Base-by-base conservation (phyloP, 1,284 basidiomycete genomes). In the Entoloma clypeatum region DNA sequence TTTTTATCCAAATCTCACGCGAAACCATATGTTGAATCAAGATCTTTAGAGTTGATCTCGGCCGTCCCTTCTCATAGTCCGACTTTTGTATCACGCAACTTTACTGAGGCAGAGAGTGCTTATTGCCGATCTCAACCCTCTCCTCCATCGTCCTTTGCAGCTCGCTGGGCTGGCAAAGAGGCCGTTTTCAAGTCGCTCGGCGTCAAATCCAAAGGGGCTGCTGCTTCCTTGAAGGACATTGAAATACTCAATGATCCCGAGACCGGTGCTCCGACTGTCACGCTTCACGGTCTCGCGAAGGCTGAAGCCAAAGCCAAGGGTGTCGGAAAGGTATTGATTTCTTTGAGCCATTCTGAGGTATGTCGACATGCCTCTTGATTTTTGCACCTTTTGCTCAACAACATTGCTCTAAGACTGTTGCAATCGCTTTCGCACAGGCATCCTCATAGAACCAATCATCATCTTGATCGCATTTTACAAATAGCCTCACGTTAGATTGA, bases 181-280 rank as follows among this genome's bases (percentile, higher is more conserved):
- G 95, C 94, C 8, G 88, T 94, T 39, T 97, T 99, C 83, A 99
- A 99, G 71, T 89, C 92, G n/a, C 77, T 99, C 10, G 88, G 90
- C 23, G 86, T 94, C 28, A 71, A 82, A 14, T 93, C 90, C 4
- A 89, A 93, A 65, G 96, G 96, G 29, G 92, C 93, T 5, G 90
- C 80, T 10, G 92, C 95, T 11, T 74, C 87, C 18, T 86, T 99
- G 86, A 92, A 89, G 67, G 94, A 98, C 50, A 97, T 99, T 52
- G 96, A 98, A 67, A 95, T 99, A 54, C 70, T 95, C 47, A 81
- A 88, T 29, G 78, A 80, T 56, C 35, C 52, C 14, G 71, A 71
- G 39, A 68, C 69, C 18, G 85, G 85, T 32, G 84, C 72, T 11
- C 91, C 91, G 5, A 71, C 72, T 23, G 89, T 96, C 43, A 72